These are phyloP conservation scores for Citrus sp. DNA, from an alignment of 345 rosid species.

Conservation along the genomic window DNA sequence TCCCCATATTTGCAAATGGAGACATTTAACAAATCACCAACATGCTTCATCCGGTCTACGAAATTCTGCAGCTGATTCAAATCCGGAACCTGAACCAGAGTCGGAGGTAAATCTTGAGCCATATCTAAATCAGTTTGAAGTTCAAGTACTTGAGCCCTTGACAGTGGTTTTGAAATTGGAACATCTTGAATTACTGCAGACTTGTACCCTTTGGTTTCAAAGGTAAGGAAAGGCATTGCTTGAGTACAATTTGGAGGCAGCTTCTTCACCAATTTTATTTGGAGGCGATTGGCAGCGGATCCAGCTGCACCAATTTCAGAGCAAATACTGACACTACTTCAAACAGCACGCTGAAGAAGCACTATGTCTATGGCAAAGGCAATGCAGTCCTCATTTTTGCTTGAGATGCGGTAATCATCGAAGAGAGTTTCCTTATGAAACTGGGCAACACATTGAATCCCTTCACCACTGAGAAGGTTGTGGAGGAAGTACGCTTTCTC, in stretches of 20 bases:
- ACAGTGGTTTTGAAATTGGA: conserved; percentile 81
- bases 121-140: conserved; percentile 73
- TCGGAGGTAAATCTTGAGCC: conserved; percentile 68
- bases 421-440: conserved; percentile 78
- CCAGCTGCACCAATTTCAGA: conserved; percentile 58
- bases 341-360: conserved; percentile 78
- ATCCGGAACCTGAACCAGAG: conserved; percentile 78
- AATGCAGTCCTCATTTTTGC: conserved; percentile 88
- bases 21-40: conserved; percentile 77
- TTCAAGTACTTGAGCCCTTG: conserved; percentile 68
- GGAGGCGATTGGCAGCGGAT: conserved; percentile 54
- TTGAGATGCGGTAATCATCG: conserved; percentile 80
- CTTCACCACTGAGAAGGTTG: conserved; percentile 81
- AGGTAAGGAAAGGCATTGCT: conserved; percentile 77
- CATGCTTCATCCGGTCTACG: conserved; percentile 82
- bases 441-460: conserved; percentile 86
- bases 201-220: conserved; percentile 88
- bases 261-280: conserved; percentile 90
- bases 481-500: conserved; percentile 12
- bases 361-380: conserved; percentile 74
- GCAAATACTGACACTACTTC: conserved; percentile 80
- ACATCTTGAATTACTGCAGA: conserved; percentile 95
- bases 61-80: conserved; percentile 76
- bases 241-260: conserved; percentile 78
- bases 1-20: conserved; percentile 84